Conservation (phyloP, 2,329 filamentous ascomycete genomes). For the Chrysosphaeria jannelii region DNA sequence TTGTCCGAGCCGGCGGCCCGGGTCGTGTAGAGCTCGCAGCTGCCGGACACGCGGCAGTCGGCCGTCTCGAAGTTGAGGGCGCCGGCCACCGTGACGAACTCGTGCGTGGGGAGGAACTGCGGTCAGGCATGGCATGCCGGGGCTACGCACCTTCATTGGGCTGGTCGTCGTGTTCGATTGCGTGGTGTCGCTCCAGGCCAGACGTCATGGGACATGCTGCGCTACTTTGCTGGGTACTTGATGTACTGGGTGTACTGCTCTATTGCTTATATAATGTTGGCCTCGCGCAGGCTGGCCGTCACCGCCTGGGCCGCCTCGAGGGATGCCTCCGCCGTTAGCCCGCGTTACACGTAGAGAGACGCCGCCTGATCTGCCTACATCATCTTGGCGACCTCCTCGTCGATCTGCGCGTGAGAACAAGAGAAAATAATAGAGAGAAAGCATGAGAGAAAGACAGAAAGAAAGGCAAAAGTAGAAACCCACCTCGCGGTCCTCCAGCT, state of each 20-base stretch:
- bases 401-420: slow-evolving; percentile 27
- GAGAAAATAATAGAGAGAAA: not conserved
- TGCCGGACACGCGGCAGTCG: slow-evolving; percentile 73
- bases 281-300: too few species aligned
- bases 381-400: slow-evolving; percentile 73
- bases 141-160: not conserved
- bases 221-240: too few species aligned
- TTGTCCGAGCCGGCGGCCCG: slow-evolving; percentile 89
- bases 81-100: slow-evolving; percentile 74
- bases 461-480: slow-evolving; percentile 11
- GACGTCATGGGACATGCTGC: too few species aligned
- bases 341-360: too few species aligned
- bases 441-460: not conserved
- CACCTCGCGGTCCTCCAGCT: slow-evolving; percentile 96
- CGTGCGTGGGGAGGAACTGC: slow-evolving; percentile 70
- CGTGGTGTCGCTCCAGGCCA: too few species aligned
- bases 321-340: too few species aligned
- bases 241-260: too few species aligned
- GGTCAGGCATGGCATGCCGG: not conserved
- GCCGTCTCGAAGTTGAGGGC: slow-evolving; percentile 88
- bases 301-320: too few species aligned
- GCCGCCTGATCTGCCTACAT: slow-evolving; percentile 44
- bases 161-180: not conserved
- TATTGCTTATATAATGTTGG: too few species aligned
- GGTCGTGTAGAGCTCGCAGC: slow-evolving; percentile 89